Evolutionary conservation across 1,284 basidiomycete genomes (phyloP), one percentile per base, ranked within the genome.

Genomic region (Ceratobasidium sp.): DNA sequence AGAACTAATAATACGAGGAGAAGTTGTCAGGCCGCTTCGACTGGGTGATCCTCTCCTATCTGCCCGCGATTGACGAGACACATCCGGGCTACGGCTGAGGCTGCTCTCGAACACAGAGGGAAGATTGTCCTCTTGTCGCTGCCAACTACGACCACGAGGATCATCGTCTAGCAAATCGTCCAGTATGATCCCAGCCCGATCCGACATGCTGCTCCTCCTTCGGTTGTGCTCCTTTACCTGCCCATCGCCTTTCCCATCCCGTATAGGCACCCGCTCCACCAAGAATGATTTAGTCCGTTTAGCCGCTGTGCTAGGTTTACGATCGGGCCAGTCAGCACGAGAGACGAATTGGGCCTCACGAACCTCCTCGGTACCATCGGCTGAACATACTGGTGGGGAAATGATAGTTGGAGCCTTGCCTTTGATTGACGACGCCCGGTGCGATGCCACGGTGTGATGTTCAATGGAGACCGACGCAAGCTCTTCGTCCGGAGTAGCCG

Each of bases 271-370:
- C 31, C 61, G 73, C 35, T 75, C 73, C 13, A 75, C 33, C n/a
- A 65, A 23, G 15, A 75, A 75, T 3, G 73, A 75, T 31, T 75
- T 75, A 49, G 73, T 75, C 8, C 73, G 60, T 58, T 75, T 86
- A 64, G 89, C 84, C 33, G 89, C 90, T 77, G 89, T 90, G 3
- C 88, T 85, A 83, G 68, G 77, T 58, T 92, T 92, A 54, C 91
- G 89, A 82, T 92, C 92, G 1, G 91, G 91, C 92, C 92, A 94
- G 80, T 92, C 92, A 17, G 92, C 90, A 68, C 92, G 89, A 81
- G 92, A 93, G 64, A 94, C 91, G 81, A 90, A 93, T 81, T 90
- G 88, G 17, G 91, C 87, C 79, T 91, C 87, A 67, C 89, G 88
- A 69, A 91, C 88, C 78, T 89, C 87, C 23, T 87, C 83, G 11